Percentiles rank a stretch among this genome's conserved stretches.
Conservation (phyloP, 1,284 basidiomycete genomes). For the Inonotus hispidus region DNA sequence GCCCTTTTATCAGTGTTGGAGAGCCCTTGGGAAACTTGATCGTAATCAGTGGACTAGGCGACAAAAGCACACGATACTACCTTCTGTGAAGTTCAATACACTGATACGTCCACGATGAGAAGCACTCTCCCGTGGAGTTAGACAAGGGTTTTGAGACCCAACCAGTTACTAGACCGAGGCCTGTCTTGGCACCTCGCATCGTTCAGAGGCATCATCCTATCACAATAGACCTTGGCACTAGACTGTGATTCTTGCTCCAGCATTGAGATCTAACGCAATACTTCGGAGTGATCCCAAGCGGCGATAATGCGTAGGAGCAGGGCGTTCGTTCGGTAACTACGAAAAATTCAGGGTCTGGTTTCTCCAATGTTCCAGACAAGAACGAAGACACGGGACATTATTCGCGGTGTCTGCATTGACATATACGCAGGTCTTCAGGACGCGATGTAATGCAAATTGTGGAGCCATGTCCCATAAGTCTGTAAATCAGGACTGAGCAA, state of each 20-base stretch:
- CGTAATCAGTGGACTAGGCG: neutral
- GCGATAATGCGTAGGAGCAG: neutral
- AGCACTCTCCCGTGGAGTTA: constrained; percentile 1
- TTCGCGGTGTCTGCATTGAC: neutral
- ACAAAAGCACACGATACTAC: neutral
- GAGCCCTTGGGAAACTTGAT: neutral
- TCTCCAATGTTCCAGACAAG: neutral
- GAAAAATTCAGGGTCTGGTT: neutral
- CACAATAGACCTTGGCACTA: neutral
- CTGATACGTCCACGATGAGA: neutral
- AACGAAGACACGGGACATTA: neutral
- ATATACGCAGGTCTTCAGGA: neutral
- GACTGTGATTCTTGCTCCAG: neutral
- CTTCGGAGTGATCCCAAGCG: neutral
- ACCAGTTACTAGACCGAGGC: neutral
- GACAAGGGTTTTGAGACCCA: neutral
- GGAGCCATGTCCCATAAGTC: neutral
- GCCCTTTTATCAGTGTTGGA: neutral
- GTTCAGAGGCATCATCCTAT: neutral
- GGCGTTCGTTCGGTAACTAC: neutral
- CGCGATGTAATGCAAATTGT: neutral
- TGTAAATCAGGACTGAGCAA: neutral
- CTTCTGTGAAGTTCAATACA: neutral
- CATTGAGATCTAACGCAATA: neutral
- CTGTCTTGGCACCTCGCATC: neutral